A percentile compares a stretch with the other conserved stretches of the same genome.
Evolutionary conservation across 495 filamentous ascomycete genomes (phyloP).

Genomic region (Aspergillus affinis): DNA sequence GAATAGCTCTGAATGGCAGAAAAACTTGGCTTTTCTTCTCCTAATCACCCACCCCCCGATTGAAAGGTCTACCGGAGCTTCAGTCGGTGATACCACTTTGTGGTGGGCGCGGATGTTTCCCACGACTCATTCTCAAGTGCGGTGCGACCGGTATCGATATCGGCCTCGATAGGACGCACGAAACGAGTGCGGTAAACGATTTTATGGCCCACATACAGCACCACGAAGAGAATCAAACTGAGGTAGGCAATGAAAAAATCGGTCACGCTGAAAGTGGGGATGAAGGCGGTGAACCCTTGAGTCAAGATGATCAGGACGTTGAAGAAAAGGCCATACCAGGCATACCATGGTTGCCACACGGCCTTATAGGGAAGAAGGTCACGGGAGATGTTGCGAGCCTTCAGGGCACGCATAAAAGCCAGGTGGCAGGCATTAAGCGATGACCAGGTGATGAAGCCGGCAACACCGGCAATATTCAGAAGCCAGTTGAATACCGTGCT

Average conservation of each 20-base stretch:
- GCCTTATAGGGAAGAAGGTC: conserved; percentile 59
- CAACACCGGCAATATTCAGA: conserved; percentile 62
- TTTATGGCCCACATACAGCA: conserved; percentile 61
- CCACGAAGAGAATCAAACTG: conserved; percentile 59
- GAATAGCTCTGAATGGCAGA: too few relatives aligned
- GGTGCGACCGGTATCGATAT: conserved; percentile 48
- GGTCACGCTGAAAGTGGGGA: conserved; percentile 55
- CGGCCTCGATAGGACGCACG: conserved; percentile 44
- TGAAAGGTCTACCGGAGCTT: neutral
- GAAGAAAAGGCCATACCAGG: conserved; percentile 64
- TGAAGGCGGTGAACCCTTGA: conserved; percentile 69
- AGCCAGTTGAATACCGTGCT: conserved; percentile 59
- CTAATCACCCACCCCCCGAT: neutral
- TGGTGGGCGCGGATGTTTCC: conserved; percentile 42
- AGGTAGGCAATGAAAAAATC: conserved; percentile 63
- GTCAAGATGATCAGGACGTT: conserved; percentile 64
- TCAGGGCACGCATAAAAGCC: conserved; percentile 59
- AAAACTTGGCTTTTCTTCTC: neutral
- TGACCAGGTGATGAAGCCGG: conserved; percentile 67
- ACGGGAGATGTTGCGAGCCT: conserved; percentile 55
- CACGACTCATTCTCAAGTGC: conserved; percentile 43
- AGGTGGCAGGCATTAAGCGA: conserved; percentile 60
- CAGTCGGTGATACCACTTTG: conserved; percentile 37
- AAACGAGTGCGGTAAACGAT: conserved; percentile 42
- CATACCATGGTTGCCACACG: conserved; percentile 57